A percentile compares a stretch with the other conserved stretches of the same genome.
Evolutionary conservation across 2,329 filamentous ascomycete genomes (phyloP).

Genomic region (Fusarium oxysporum): DNA sequence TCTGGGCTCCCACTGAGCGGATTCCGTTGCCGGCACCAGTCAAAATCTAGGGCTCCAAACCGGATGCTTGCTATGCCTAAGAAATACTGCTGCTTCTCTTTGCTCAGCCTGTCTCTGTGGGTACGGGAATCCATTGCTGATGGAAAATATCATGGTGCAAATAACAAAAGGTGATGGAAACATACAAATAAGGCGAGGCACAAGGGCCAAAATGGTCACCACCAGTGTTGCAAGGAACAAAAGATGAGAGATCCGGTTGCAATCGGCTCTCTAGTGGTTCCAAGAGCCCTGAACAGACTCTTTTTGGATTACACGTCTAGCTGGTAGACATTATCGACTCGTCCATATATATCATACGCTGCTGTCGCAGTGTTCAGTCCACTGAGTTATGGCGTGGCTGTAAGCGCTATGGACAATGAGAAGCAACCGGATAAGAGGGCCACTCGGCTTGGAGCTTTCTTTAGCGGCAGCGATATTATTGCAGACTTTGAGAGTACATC

Average conservation of each 20-base stretch:
- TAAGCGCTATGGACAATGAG: background rate
- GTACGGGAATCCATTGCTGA: background rate
- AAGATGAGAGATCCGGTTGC: background rate
- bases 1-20: background rate
- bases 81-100: constrained; percentile 8
- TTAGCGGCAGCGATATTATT: background rate
- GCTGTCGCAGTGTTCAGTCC: background rate
- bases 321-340: background rate
- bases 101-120: background rate
- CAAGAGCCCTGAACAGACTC: background rate
- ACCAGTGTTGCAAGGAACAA: background rate
- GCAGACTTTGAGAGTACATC: background rate
- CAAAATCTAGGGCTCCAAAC: constrained; percentile 1
- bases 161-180: background rate
- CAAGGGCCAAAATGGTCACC: background rate
- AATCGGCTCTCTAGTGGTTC: background rate
- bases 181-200: background rate
- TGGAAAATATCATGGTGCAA: background rate
- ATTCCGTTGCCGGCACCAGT: background rate
- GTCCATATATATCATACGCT: background rate
- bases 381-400: background rate
- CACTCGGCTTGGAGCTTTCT: background rate
- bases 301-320: background rate
- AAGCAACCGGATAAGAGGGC: background rate
- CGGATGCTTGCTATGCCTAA: constrained; percentile 4